Base-by-base conservation (phyloP, 805 yeast species). In the Suhomyces xylopsoci region DNA sequence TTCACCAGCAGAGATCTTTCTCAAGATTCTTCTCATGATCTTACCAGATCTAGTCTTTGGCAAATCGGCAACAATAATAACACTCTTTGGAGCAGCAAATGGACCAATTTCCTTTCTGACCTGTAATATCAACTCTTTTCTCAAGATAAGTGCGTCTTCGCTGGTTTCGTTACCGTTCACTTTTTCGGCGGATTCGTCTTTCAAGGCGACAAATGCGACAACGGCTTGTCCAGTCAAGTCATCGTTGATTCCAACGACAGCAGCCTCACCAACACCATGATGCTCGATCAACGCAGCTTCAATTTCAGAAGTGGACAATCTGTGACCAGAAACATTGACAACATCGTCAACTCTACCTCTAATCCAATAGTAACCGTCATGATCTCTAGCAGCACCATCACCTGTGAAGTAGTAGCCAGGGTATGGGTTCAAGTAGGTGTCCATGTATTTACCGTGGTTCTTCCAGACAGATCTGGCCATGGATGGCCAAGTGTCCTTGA, bases 31-130 rank as follows among this genome's bases (percentile, higher is more conserved):
- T 81, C 94, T 84, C 94, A 87, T 87, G 61, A 87, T 87, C 76
- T 87, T 87, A 65, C 94, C 94, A 4, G 91, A 85, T 77, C 94
- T 83, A 10, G 94, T 87, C 79, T 87, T 87, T 64, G 94, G 94
- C 69, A 87, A 81, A 67, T 87, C 94, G 62, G 81, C 81, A 49
- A 87, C 93, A 51, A 87, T 69, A 45, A 87, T 77, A 56, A 88
- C 85, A 46, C 83, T 69, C 72, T 87, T 87, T 58, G 94, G 94
- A 44, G 93, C 90, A 38, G 94, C 94, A 72, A 87, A 87, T 51
- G 94, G 93, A 30, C 94, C 94, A 65, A 87, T 87, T 68, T 85
- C 90, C 62, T 81, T 82, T 70, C 94, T 79, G 40, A 87, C 93
- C 26, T 87, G 85, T 61, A 87, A 65, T 45, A 87, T 71, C 64